Evolutionary conservation across 352 stramenopile species (phyloP), one percentile per base, ranked within the genome.

Genomic region (Phytophthora boehmeriae): DNA sequence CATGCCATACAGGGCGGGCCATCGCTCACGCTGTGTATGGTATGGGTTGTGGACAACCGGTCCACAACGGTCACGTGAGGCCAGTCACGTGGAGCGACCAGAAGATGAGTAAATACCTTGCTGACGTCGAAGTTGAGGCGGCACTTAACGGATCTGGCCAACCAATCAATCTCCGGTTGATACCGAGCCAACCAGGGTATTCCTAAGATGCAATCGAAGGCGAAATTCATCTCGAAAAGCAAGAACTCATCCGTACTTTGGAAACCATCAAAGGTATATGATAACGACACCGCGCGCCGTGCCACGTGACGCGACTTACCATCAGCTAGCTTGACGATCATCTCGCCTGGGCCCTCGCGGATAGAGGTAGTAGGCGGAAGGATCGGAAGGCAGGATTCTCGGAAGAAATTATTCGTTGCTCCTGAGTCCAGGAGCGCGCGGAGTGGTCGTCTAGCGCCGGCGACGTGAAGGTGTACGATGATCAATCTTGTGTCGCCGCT

Each of bases 321-420:
- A 10, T 71, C 50, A 4, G 50, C 64, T 0, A 69, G 17, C 14
- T 57, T 58, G 14, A 75, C 53, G 3, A 54, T 5, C 10, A 67
- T 13, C 1, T 62, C 34, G 9, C 35, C 20, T 3, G 28, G 53
- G 1, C 23, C 36, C 17, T 65, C 34, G 6, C 34, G 47, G 13
- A 60, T n/a, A 8, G 11, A 30, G 5, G 39, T 48, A 14, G 5
- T 47, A 8, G 13, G 1, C 1, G 53, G 54, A n/a, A 69, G 42
- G n/a, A 57, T 6, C 19, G 23, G n/a, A 23, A 71, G 13, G 44
- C 35, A 42, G 8, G 35, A 34, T 10, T 35, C n/a, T 5, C 27
- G 63, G 28, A 61, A 58, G 42, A 70, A 70, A 22, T 73, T 70
- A 30, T 73, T 52, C 38, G 62, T 59, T 23, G 68, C 68, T 38